These are phyloP conservation scores for Suillus variegatus DNA, from an alignment of 768 basidiomycete species.

Conservation along the genomic window DNA sequence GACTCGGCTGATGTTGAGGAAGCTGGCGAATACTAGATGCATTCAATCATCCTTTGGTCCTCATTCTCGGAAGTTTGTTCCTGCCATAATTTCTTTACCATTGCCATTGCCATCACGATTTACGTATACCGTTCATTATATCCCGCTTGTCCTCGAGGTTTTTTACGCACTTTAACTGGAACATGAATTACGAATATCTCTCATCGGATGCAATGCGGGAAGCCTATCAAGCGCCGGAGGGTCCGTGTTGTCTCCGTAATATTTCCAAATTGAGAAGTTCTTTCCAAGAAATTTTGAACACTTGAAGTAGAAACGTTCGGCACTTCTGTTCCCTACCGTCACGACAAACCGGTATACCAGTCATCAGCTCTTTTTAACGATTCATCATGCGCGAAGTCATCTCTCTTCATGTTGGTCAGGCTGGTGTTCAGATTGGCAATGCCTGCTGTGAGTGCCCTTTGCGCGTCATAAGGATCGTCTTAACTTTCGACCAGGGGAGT, in stretches of 20 bases:
- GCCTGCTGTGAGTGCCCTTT: slow-evolving; percentile 79
- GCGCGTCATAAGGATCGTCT: slow-evolving; percentile 12
- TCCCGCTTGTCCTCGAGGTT: slow-evolving; percentile 25
- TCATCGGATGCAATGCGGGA: not conserved
- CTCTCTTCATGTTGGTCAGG: slow-evolving; percentile 96
- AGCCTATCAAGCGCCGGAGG: not conserved
- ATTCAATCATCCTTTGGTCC: slow-evolving; percentile 21
- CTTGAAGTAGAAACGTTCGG: not conserved
- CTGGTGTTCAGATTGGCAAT: slow-evolving; percentile 93
- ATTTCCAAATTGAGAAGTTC: slow-evolving; percentile 28
- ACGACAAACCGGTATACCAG: slow-evolving; percentile 14
- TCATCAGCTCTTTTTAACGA: slow-evolving; percentile 15
- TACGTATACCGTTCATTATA: slow-evolving; percentile 33
- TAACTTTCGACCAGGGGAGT: slow-evolving; percentile 68
- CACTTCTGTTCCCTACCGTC: slow-evolving; percentile 16
- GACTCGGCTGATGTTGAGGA: slow-evolving; percentile 55
- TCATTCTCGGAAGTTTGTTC: slow-evolving; percentile 29
- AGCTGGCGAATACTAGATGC: slow-evolving; percentile 45
- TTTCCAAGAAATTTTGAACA: slow-evolving; percentile 22
- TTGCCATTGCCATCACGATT: slow-evolving; percentile 30
- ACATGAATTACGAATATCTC: slow-evolving; percentile 13
- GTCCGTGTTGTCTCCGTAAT: slow-evolving; percentile 9
- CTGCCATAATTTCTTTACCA: slow-evolving; percentile 29
- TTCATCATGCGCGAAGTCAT: slow-evolving; percentile 87
- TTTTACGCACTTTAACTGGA: slow-evolving; percentile 15